These are phyloP conservation scores for Taxawa tesnikishii DNA, from an alignment of 2,329 filamentous ascomycete genomes.

Conservation along the genomic window DNA sequence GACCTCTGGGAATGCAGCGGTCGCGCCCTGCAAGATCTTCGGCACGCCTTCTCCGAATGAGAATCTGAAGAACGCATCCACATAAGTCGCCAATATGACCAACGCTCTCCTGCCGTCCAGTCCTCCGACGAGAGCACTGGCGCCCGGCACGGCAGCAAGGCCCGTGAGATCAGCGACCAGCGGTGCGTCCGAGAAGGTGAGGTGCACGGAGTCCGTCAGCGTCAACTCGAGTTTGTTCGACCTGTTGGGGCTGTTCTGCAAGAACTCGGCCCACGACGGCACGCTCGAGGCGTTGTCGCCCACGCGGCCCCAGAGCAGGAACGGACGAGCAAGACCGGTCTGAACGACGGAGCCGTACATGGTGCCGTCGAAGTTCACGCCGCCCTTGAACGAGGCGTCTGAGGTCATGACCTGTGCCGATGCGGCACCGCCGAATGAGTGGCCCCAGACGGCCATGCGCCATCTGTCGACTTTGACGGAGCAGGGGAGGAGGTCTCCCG, in stretches of 20 bases:
- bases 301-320: background rate
- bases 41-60: background rate
- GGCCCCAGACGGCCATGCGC: conserved; percentile 1
- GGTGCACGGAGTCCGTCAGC: background rate
- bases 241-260: background rate
- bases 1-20: conserved; percentile 1
- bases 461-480: background rate
- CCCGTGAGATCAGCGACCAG: background rate
- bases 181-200: conserved; percentile 1
- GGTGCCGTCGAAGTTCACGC: conserved; percentile 1
- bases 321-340: background rate
- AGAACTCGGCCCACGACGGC: conserved; percentile 1
- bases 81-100: background rate
- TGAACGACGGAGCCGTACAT: background rate
- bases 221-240: conserved; percentile 1
- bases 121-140: background rate
- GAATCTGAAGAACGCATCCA: conserved; percentile 1
- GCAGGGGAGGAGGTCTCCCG: background rate
- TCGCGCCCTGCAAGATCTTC: background rate
- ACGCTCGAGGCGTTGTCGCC: background rate
- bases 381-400: background rate
- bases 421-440: conserved; percentile 1
- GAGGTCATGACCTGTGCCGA: background rate
- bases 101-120: conserved; percentile 1
- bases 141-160: background rate